These are phyloP conservation scores for Plasmodium fragile DNA, from an alignment of 169 alveolate genomes.

Conservation along the genomic window DNA sequence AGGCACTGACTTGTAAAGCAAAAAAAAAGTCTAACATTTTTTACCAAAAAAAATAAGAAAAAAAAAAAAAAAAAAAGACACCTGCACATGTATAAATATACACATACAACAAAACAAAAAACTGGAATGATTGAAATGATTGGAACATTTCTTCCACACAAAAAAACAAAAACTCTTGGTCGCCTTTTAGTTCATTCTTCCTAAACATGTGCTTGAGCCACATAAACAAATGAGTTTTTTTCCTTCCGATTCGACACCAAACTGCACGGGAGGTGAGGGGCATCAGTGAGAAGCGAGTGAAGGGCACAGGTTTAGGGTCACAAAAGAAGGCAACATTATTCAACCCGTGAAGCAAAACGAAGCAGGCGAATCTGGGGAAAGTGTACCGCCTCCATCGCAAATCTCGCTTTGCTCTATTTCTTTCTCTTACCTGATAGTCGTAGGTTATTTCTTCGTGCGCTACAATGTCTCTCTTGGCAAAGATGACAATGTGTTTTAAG, in stretches of 20 bases:
- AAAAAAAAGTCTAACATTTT: background rate
- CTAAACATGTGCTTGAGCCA: conserved; percentile 93
- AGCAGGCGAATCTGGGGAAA: background rate
- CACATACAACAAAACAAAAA: background rate
- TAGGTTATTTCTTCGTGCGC: conserved; percentile 98
- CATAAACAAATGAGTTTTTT: conserved; percentile 90
- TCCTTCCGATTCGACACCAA: conserved; percentile 91
- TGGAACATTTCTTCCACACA: background rate
- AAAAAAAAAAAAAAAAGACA: background rate
- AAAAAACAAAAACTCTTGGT: background rate
- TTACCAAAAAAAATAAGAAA: background rate
- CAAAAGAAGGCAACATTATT: background rate
- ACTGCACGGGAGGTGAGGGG: conserved; percentile 48
- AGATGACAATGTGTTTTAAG: conserved; percentile 95
- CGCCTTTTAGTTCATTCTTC: conserved; percentile 91
- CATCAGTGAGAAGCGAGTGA: background rate
- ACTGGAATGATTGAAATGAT: background rate
- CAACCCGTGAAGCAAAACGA: background rate
- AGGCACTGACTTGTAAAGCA: background rate
- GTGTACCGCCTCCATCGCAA: background rate
- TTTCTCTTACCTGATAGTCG: conserved; percentile 91
- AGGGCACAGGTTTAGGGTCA: background rate
- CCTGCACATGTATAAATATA: background rate
- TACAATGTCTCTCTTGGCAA: conserved; percentile 93
- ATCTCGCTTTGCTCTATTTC: background rate